phyloP scores from a whole-genome alignment of 139 green algal genomes.

The Haematococcus lacustris region DNA sequence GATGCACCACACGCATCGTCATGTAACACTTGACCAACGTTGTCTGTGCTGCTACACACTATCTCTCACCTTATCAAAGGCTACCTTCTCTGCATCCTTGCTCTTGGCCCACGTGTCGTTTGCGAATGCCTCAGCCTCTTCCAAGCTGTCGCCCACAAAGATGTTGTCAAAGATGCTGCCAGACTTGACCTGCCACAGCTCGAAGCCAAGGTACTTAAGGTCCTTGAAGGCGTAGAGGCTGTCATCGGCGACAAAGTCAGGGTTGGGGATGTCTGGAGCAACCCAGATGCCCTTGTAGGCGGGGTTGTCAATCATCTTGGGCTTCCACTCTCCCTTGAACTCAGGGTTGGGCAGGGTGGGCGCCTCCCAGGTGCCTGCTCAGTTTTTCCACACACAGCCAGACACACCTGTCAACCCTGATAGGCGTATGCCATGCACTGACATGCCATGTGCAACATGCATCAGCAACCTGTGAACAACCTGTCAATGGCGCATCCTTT shows the following conservation, averaged over 20 bases:
- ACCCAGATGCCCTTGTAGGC: slow-evolving; percentile 72
- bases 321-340: slow-evolving; percentile 84
- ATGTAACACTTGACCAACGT: too few relatives aligned
- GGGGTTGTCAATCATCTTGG: slow-evolving; percentile 60
- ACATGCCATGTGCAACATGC: too few relatives aligned
- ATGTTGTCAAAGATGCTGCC: slow-evolving; percentile 91
- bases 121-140: slow-evolving; percentile 61
- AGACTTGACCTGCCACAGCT: slow-evolving; percentile 85
- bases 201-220: slow-evolving; percentile 72
- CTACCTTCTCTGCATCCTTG: slow-evolving; percentile 71
- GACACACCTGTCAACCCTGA: too few relatives aligned
- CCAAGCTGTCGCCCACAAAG: slow-evolving; percentile 66
- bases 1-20: too few relatives aligned
- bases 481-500: too few relatives aligned
- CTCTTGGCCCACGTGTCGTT: slow-evolving; percentile 66
- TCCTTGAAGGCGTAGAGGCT: slow-evolving; percentile 65
- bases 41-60: too few relatives aligned
- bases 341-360: slow-evolving; percentile 78
- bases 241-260: slow-evolving; percentile 65
- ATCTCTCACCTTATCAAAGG: slow-evolving; percentile 42
- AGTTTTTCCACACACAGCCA: too few relatives aligned
- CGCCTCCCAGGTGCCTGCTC: slow-evolving; percentile 60
- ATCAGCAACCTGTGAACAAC: too few relatives aligned
- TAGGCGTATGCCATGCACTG: too few relatives aligned
- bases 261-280: slow-evolving; percentile 76